Conservation (phyloP, 2,329 filamentous ascomycete species). For the Talaromyces sp. region DNA sequence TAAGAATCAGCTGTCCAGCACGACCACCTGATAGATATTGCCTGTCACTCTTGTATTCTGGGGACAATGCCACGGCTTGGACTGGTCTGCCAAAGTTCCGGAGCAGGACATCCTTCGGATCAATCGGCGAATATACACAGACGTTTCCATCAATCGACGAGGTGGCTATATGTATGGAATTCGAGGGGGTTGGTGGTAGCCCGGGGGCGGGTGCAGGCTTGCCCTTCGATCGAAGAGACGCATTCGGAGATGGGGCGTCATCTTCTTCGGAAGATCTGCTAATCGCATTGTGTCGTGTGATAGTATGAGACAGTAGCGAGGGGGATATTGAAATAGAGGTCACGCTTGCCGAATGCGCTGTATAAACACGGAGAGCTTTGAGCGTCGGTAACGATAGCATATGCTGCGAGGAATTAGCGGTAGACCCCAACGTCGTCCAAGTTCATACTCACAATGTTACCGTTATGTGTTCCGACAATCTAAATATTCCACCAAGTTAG, state of each 20-base stretch:
- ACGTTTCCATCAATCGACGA: conserved; percentile 96
- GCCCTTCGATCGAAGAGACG: conserved; percentile 34
- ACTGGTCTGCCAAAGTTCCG: conserved; percentile 93
- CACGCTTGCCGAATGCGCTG: conserved; percentile 88
- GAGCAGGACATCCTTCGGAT: conserved; percentile 84
- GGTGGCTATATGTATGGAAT: conserved; percentile 89
- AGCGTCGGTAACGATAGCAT: conserved; percentile 81
- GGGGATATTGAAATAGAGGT: conserved; percentile 90
- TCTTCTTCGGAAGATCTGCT: conserved; percentile 35
- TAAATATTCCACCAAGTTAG: conserved; percentile 46
- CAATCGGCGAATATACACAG: conserved; percentile 82
- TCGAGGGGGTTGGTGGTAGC: conserved; percentile 74
- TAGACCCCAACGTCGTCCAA: neutral
- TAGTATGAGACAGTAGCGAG: conserved; percentile 63
- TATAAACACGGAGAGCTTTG: conserved; percentile 78
- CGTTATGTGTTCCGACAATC: conserved; percentile 93
- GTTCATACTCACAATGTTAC: conserved; percentile 73
- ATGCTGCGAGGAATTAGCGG: conserved; percentile 56
- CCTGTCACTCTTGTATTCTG: conserved; percentile 85
- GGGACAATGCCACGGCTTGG: conserved; percentile 88
- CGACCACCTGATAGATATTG: conserved; percentile 88
- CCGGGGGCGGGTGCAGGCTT: conserved; percentile 26
- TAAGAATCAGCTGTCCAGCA: conserved; percentile 83
- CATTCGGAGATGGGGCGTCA: conserved; percentile 29
- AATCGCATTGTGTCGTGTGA: conserved; percentile 38